Evolutionary conservation across 805 yeast genomes (phyloP), one percentile per base, ranked within the genome.

Genomic region (Candida quercuum): DNA sequence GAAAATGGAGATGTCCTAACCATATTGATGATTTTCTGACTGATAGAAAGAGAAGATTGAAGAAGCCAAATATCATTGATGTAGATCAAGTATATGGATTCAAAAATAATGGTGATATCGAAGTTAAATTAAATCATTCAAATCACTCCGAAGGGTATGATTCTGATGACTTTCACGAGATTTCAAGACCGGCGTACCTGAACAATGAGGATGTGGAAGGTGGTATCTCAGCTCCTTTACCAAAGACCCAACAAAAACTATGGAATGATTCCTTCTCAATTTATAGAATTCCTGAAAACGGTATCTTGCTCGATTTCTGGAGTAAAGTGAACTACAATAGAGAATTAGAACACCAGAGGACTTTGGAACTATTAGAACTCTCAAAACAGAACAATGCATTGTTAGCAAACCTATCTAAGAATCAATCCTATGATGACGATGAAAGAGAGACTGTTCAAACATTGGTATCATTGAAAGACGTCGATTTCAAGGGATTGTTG

Each of bases 1-100:
- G 69, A 32, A 85, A 81, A 57, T 91, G 96, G 98, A 79, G 76
- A 63, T 93, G 96, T 59, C 98, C 96, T 2, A 81, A 84, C 48
- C 97, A 87, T 62, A 75, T 77, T 16, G 51, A 48, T 34, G 44
- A 45, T 35, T 38, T 51, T 14, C 32, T 47, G 5, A 31, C 44
- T 11, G 39, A 66, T 12, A 62, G 69, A 39, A 49, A 59, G 36
- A 62, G 87, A 36, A 66, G 71, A 51, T 67, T 73, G 46, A 72
- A 68, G 46, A 73, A 70, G 46, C 76, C 76, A 32, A 59, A 68
- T 5, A 61, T 71, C 18, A 55, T 78, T 7, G 84, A 81, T 39
- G 81, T 84, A 4, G 60, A 66, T 16, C 61, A 77, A 39, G 55
- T 71, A 1, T 63, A 80, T 27, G 81, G 81, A 5, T 62, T 57